Conservation (phyloP, 1,139 yeast genomes). For the Candida anutae region DNA sequence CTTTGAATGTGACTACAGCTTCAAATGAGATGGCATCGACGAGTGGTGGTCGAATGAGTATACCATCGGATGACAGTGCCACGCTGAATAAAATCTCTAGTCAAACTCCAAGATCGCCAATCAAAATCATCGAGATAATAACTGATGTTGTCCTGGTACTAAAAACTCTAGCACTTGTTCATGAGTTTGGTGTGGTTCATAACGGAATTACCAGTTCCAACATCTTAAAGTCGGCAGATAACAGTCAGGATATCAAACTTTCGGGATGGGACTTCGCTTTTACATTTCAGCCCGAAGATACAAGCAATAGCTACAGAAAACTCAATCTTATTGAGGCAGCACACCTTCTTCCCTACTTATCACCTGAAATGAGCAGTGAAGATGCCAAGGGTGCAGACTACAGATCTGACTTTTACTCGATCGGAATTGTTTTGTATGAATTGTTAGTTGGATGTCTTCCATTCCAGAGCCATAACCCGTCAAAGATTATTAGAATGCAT, state of each 20-base stretch:
- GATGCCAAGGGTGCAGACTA: constrained; percentile 35
- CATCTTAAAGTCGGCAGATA: constrained; percentile 25
- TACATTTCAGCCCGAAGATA: constrained; percentile 35
- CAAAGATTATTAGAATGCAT: constrained; percentile 35
- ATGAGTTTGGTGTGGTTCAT: constrained; percentile 40
- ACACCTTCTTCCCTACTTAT: constrained; percentile 39
- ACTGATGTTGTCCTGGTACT: constrained; percentile 25
- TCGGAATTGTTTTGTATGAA: constrained; percentile 47
- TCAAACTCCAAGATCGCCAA: constrained; percentile 13
- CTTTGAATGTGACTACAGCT: neutral
- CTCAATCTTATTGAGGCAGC: constrained; percentile 21
- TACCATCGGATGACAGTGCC: constrained; percentile 3
- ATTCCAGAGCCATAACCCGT: constrained; percentile 34
- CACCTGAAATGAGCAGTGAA: constrained; percentile 46
- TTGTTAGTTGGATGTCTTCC: constrained; percentile 40
- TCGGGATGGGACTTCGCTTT: constrained; percentile 49
- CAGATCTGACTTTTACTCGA: constrained; percentile 44
- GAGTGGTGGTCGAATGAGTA: neutral
- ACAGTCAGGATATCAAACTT: constrained; percentile 25
- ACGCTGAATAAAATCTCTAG: neutral
- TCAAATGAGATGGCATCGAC: neutral
- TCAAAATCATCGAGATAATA: constrained; percentile 23
- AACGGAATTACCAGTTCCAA: constrained; percentile 39
- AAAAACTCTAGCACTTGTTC: constrained; percentile 29
- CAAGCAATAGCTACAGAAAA: constrained; percentile 25